phyloP scores from a whole-genome alignment of 495 filamentous ascomycete species.

The Neurospora discreta region DNA sequence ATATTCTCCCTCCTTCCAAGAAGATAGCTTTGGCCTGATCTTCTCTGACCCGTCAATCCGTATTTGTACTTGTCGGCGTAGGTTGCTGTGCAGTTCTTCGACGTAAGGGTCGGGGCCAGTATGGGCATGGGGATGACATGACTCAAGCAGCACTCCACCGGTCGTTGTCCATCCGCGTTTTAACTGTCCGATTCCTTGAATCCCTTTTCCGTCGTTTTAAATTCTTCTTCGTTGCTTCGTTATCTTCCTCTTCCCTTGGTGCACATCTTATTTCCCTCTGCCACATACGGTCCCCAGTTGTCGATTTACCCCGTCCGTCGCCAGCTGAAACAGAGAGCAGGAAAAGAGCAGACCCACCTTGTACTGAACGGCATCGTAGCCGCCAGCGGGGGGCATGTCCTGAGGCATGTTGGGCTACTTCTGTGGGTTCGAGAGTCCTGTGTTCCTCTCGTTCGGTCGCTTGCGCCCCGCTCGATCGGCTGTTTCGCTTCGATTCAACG shows the following conservation, averaged over 20 bases:
- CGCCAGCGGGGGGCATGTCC: slow-evolving; percentile 90
- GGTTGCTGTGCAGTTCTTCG: not conserved
- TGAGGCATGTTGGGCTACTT: slow-evolving; percentile 47
- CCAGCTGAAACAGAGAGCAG: not conserved
- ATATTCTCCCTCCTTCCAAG: not conserved
- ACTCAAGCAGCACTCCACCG: not conserved
- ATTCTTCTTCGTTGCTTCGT: not conserved
- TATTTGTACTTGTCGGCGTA: not conserved
- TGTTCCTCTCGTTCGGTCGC: not conserved
- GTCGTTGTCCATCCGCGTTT: not conserved
- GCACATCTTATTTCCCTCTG: not conserved
- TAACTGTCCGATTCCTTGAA: not conserved
- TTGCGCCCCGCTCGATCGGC: not conserved
- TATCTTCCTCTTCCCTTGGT: not conserved
- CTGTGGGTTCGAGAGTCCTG: not conserved
- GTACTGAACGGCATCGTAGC: slow-evolving; percentile 93
- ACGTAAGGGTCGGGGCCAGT: not conserved
- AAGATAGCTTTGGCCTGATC: not conserved
- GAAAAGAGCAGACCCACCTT: slow-evolving; percentile 51
- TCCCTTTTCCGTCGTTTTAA: too few relatives aligned
- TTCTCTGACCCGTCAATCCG: not conserved
- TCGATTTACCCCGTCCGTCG: not conserved
- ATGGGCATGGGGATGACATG: not conserved
- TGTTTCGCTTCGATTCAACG: not conserved
- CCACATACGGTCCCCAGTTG: not conserved